Evolutionary conservation across 2,329 filamentous ascomycete species (phyloP).

Genomic region (Cladosporium oxysporum): DNA sequence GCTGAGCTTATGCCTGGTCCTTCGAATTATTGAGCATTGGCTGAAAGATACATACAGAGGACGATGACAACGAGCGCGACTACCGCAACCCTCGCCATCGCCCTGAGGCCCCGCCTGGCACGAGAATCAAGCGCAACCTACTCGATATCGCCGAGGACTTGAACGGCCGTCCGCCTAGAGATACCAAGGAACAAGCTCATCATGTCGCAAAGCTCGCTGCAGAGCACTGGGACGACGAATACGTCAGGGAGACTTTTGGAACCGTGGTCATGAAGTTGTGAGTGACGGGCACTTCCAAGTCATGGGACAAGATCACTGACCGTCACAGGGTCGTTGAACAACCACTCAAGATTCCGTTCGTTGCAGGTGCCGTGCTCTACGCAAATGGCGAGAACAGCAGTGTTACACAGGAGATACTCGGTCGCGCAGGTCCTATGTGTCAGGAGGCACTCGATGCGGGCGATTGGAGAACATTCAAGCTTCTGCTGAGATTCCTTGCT

Average conservation of each 20-base stretch:
- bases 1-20: neutral
- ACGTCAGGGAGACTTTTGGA: slow-evolving; percentile 71
- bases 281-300: slow-evolving; percentile 28
- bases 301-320: neutral
- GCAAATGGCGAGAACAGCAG: slow-evolving; percentile 77
- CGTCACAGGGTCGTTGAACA: slow-evolving; percentile 72
- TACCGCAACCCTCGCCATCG: slow-evolving; percentile 72
- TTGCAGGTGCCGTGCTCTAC: slow-evolving; percentile 78
- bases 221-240: slow-evolving; percentile 83
- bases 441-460: slow-evolving; percentile 71
- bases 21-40: neutral
- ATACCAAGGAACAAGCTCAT: slow-evolving; percentile 61
- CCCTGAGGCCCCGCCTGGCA: slow-evolving; percentile 64
- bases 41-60: slow-evolving; percentile 53
- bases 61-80: slow-evolving; percentile 77
- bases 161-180: slow-evolving; percentile 69
- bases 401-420: slow-evolving; percentile 70
- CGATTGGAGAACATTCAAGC: slow-evolving; percentile 88
- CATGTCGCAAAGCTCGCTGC: slow-evolving; percentile 74
- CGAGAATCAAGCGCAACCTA: slow-evolving; percentile 75
- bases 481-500: slow-evolving; percentile 84
- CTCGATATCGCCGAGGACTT: slow-evolving; percentile 77
- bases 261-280: slow-evolving; percentile 74
- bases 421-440: slow-evolving; percentile 59
- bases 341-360: slow-evolving; percentile 95